phyloP scores from a whole-genome alignment of 2,329 filamentous ascomycete genomes.

The Xylariomycetidae sp. region DNA sequence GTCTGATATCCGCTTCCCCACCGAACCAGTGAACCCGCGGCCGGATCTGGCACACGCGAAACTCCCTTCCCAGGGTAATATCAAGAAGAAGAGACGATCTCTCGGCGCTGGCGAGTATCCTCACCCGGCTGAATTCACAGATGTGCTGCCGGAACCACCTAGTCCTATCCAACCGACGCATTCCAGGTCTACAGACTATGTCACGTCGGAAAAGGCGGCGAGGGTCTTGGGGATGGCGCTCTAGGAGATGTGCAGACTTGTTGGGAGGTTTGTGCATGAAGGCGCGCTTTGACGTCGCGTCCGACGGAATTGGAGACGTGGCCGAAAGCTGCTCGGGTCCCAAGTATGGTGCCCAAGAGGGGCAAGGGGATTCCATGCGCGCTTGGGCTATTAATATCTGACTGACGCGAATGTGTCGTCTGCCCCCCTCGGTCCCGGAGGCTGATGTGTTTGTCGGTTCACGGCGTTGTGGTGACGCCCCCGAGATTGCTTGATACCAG shows the following conservation, averaged over 20 bases:
- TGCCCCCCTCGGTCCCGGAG: too few species aligned
- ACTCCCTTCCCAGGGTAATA: constrained; percentile 26
- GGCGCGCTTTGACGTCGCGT: too few species aligned
- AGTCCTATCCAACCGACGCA: constrained; percentile 18
- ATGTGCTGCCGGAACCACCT: constrained; percentile 20
- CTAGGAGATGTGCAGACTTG: too few species aligned
- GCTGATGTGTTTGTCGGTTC: too few species aligned
- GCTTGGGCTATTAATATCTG: too few species aligned
- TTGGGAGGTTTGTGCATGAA: too few species aligned
- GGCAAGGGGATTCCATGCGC: too few species aligned
- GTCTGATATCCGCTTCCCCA: constrained; percentile 15
- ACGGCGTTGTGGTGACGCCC: too few species aligned
- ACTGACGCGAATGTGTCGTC: too few species aligned
- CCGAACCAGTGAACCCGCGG: constrained; percentile 12
- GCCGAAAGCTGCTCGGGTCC: too few species aligned
- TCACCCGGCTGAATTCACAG: constrained; percentile 25
- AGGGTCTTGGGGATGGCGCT: constrained; percentile 25
- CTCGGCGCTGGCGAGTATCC: constrained; percentile 24
- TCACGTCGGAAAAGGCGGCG: constrained; percentile 25
- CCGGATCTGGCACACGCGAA: constrained; percentile 17
- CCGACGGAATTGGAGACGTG: too few species aligned
- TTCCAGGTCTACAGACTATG: constrained; percentile 18
- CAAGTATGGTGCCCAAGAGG: too few species aligned
- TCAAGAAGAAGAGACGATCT: constrained; percentile 29
- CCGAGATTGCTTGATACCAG: constrained; percentile 1